phyloP scores from a whole-genome alignment of 345 rosid genomes.

The Lepidium sativum region DNA sequence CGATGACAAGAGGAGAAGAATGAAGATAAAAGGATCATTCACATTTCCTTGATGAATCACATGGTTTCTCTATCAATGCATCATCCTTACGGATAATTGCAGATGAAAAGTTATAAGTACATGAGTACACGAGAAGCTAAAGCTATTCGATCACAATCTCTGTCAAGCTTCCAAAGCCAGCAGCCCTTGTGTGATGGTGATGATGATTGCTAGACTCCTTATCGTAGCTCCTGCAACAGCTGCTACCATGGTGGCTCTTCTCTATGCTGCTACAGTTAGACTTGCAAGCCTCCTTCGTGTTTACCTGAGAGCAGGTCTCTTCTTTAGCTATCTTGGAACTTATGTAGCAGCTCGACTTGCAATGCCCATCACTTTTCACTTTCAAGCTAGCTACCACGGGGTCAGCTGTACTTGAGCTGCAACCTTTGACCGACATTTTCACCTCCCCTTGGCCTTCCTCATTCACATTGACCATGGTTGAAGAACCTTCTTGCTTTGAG shows the following conservation, averaged over 20 bases:
- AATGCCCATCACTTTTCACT: background rate
- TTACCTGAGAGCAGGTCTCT: background rate
- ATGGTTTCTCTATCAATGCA: background rate
- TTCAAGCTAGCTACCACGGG: conserved; percentile 9
- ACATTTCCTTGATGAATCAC: conserved; percentile 1
- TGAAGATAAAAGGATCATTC: no score
- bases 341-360: conserved; percentile 11
- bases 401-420: conserved; percentile 4
- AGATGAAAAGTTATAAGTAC: conserved; percentile 1
- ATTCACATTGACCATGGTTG: background rate
- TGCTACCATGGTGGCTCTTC: background rate
- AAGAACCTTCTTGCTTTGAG: conserved; percentile 3
- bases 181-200: background rate
- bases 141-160: conserved; percentile 19
- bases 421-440: conserved; percentile 1
- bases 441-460: background rate
- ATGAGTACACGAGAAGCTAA: background rate
- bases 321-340: conserved; percentile 8
- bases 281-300: conserved; percentile 9
- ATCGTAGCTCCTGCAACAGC: background rate
- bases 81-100: conserved; percentile 3
- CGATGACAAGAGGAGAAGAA: background rate
- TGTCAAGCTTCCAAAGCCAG: conserved; percentile 2
- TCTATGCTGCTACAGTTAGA: conserved; percentile 18
- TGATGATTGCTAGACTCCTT: background rate